Base-by-base conservation (phyloP, 495 filamentous ascomycete species). In the Mytilinidion resinicola region DNA sequence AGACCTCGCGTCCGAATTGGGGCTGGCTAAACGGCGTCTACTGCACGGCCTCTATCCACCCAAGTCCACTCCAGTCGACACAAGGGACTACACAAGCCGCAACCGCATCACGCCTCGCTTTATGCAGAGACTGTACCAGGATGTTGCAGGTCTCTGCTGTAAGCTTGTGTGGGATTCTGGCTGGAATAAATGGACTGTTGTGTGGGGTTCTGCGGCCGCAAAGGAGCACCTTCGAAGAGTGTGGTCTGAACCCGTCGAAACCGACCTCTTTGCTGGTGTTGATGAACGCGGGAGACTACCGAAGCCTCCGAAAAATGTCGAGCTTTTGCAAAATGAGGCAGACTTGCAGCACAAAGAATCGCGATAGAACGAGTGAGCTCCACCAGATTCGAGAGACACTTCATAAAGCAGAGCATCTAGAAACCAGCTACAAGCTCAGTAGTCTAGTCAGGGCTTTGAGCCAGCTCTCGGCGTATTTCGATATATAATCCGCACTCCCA, bases 71-170 rank as follows among this genome's bases (percentile, higher is more conserved):
- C 3, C 25, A 6, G 6, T 6, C 25, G 25, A 30, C 6, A 6
- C 25, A 6, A 30, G 25, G 6, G 25, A 30, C 25, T 30, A 30
- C 6, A 30, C 25, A 15, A 41, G 11, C 11, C 19, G 11, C 10
- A 46, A 12, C 55, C 56, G 9, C 30, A 35, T 64, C 35, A 65
- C 44, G 25, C 12, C 21, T 7, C 55, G 55, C 11, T 59, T 55
- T 30, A 67, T 67, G 65, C 39, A 48, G 43, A 49, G 65, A 3
- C 51, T 67, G 33, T 67, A 62, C 47, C 21, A n/a, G 8, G 52
- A 51, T 20, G 44, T 68, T 17, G 47, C 55, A 21, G 5, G 4
- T 9, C 48, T 57, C 10, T 41, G 48, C 37, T 63, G 60, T 43
- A 63, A 63, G 49, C 35, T 65, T 25, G 56, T 53, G 30, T 68